Percentiles rank a stretch among this genome's conserved stretches.
phyloP scores from a whole-genome alignment of 2,329 filamentous ascomycete genomes.

The Moelleriella libera region DNA sequence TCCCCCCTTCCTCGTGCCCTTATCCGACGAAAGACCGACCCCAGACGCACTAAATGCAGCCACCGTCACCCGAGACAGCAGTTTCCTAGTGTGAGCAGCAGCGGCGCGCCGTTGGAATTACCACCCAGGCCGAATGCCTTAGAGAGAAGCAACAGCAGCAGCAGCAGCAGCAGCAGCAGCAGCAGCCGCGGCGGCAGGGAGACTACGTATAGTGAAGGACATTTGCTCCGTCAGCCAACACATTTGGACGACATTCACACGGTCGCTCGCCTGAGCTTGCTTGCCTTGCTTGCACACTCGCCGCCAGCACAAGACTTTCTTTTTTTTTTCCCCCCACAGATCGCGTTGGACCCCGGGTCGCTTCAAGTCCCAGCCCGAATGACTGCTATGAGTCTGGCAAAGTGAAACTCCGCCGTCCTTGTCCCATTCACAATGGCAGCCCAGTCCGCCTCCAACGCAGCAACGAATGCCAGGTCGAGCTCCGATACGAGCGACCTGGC shows the following conservation, averaged over 20 bases:
- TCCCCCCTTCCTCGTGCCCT: neutral
- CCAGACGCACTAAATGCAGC: neutral
- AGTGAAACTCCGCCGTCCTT: conserved; percentile 7
- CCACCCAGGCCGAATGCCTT: too few species aligned
- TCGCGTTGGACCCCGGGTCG: neutral
- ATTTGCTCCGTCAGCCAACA: too few species aligned
- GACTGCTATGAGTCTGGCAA: conserved; percentile 5
- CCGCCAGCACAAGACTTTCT: too few species aligned
- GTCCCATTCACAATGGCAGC: conserved; percentile 11
- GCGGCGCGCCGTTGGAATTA: too few species aligned
- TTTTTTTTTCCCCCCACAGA: neutral
- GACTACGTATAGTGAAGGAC: too few species aligned
- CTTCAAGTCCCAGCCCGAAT: neutral
- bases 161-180: too few species aligned
- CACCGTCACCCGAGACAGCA: neutral
- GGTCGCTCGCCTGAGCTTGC: too few species aligned
- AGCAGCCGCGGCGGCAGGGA: too few species aligned
- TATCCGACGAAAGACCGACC: neutral
- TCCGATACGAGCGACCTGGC: conserved; percentile 23
- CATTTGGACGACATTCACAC: too few species aligned
- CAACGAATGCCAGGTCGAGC: conserved; percentile 5
- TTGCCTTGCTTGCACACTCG: too few species aligned
- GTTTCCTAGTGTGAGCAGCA: neutral
- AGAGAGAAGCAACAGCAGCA: too few species aligned
- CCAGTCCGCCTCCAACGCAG: conserved; percentile 13